Evolutionary conservation across 345 rosid species (phyloP), one percentile per base, ranked within the genome.

Genomic region (Aquilaria sinensis): DNA sequence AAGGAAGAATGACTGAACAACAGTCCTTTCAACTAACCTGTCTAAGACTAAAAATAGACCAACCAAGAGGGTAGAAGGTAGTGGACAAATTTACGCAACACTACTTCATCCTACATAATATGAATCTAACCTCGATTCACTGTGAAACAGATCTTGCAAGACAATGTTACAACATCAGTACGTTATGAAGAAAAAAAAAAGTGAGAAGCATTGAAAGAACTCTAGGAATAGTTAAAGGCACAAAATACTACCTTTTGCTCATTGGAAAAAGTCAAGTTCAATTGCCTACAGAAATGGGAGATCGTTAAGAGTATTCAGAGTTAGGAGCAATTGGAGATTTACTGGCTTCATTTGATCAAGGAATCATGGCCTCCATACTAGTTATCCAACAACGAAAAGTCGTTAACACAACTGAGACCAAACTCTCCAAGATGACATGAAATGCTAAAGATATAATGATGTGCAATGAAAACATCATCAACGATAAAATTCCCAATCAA

Each of bases 301-400:
- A 58, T 31, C 48, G 47, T 37, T 69, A 74, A 56, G 85, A 78
- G 37, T 73, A 76, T 51, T 55, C 73, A 0, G 82, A 75, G 67
- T 64, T 83, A 58, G 83, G 83, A 48, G 71, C 69, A 10, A 46
- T 81, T 0, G 83, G 88, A 2, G 81, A 77, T 57, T 57, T 83
- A 16, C 72, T 81, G n/a, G 79, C 83, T 32, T 60, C 84, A 16
- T 16, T 16, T 16, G 23, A 16, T 16, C 23, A 16, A 16, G 69
- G 68, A 34, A 45, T 73, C 9, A 34, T 60, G 12, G 37, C 79
- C 15, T 78, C 82, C 0, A 56, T 75, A 31, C 79, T 79, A 9
- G 82, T 81, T 47, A 72, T 81, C 58, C 89, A 77, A 69, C 75
- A 72, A 48, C 55, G 56, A 29, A 9, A 47, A 16, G 11, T 47